A percentile compares a stretch with the other conserved stretches of the same genome.
Evolutionary conservation across 371 early-diverging fungal species (phyloP).

Genomic region (Thermomucor indicae-seudaticae): DNA sequence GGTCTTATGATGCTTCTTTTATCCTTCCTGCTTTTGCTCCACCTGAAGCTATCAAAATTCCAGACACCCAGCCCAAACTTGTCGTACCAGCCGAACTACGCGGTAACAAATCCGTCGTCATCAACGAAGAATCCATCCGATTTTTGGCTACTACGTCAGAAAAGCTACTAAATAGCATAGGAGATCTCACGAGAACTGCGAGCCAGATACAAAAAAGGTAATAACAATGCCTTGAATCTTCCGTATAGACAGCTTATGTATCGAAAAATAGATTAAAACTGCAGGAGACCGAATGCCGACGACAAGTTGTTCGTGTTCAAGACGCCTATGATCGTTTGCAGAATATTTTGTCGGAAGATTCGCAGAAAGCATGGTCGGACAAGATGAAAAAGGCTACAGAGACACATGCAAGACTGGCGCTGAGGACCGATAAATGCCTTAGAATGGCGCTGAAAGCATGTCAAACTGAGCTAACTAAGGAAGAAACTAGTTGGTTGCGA

Average conservation of each 20-base stretch:
- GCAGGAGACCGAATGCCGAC: conserved; percentile 12
- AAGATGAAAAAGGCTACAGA: conserved; percentile 9
- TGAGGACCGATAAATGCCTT: conserved; percentile 17
- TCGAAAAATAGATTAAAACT: conserved; percentile 1
- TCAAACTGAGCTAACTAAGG: conserved; percentile 9
- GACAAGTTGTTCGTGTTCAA: conserved; percentile 7
- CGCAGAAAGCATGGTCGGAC: conserved; percentile 1
- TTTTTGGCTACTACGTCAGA: conserved; percentile 29
- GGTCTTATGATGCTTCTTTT: no score
- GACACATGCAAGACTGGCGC: conserved; percentile 11
- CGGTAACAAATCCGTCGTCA: conserved; percentile 34
- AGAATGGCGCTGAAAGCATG: conserved; percentile 7
- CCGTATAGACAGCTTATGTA: background rate
- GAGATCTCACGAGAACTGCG: conserved; percentile 2
- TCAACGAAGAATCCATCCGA: conserved; percentile 35
- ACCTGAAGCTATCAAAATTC: background rate
- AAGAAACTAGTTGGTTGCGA: conserved; percentile 22
- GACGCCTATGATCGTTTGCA: conserved; percentile 2
- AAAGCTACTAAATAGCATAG: conserved; percentile 20
- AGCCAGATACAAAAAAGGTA: conserved; percentile 7
- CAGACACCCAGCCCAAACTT: conserved; percentile 15
- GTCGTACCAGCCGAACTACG: conserved; percentile 24
- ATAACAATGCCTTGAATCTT: background rate
- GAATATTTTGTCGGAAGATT: background rate
- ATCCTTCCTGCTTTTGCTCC: no score